Evolutionary conservation across 192 early-diverging fungal species (phyloP).

Genomic region (Mortierella hygrophila): DNA sequence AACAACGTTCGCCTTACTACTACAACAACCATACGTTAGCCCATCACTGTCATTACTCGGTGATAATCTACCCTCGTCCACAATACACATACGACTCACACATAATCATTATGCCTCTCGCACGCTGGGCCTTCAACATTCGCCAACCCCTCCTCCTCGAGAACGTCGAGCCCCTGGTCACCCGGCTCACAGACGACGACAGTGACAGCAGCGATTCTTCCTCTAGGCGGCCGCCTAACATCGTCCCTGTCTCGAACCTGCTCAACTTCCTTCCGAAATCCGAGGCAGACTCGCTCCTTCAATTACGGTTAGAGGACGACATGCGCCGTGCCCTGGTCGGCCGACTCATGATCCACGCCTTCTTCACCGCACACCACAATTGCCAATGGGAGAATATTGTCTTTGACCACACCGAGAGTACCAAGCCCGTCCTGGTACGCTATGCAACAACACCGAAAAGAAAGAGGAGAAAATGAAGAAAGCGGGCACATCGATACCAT

Average conservation of each 20-base stretch:
- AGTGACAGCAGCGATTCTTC: not conserved
- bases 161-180: conserved; percentile 42
- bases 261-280: conserved; percentile 43
- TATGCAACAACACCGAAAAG: not conserved
- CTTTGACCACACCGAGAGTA: conserved; percentile 29
- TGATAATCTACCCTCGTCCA: not conserved
- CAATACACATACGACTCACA: not conserved
- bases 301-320: conserved; percentile 35
- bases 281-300: conserved; percentile 30
- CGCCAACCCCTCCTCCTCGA: conserved; percentile 48
- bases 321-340: conserved; percentile 45
- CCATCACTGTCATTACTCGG: not conserved
- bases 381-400: conserved; percentile 43
- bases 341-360: conserved; percentile 42
- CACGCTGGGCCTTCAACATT: conserved; percentile 55
- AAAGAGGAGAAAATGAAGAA: not conserved
- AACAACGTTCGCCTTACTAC: not conserved
- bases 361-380: conserved; percentile 37
- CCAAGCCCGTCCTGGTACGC: conserved; percentile 34
- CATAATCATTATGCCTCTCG: conserved; percentile 31
- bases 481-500: not conserved
- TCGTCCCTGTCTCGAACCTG: conserved; percentile 48
- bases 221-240: not conserved
- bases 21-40: not conserved
- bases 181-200: conserved; percentile 32